Evolutionary conservation across 768 basidiomycete species (phyloP), one percentile per base, ranked within the genome.

Genomic region (Phanerochaete sordida): DNA sequence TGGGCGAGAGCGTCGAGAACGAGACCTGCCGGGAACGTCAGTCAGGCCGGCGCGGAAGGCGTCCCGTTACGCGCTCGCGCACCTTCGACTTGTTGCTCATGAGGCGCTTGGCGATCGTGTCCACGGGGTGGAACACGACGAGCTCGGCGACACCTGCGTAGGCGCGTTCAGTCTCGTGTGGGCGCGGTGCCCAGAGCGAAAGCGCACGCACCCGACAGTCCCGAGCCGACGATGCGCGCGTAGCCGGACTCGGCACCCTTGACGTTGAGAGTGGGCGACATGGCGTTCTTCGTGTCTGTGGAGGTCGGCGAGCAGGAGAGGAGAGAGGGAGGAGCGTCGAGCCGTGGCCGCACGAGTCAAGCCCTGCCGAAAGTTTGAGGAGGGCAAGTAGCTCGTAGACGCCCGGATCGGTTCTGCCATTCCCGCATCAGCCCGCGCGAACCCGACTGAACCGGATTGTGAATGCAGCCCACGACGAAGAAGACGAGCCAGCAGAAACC

Each of bases 41-140:
- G 39, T 43, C 39, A 43, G 39, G 19, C 7, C 39, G 4, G 11
- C 39, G 7, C 39, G 4, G 39, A 43, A 19, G n/a, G 19, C 19
- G 39, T 43, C 39, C 19, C 39, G 19, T 4, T 9, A 16, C 11
- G 33, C 44, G 62, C 33, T 35, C 33, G 51, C 65, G 27, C 58
- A 87, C 92, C 82, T 90, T 91, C 62, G 81, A 79, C 79, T 95
- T 95, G 84, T 98, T 97, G 73, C 93, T 95, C 96, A 99, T 99
- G 55, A 99, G 74, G 35, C 96, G 89, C 75, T 99, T 99, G n/a
- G 97, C 94, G 57, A 98, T 87, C 1, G 97, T 99, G 76, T 99
- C 95, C 24, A 94, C 91, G 21, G 95, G 95, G 72, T 97, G 95
- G 78, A 98, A 97, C 21, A 98, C 85, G 65, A 97, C 76, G 56